A percentile compares a stretch with the other conserved stretches of the same genome.
Evolutionary conservation across 78 protist genomes (phyloP).

Genomic region (Isochrysis galbana): DNA sequence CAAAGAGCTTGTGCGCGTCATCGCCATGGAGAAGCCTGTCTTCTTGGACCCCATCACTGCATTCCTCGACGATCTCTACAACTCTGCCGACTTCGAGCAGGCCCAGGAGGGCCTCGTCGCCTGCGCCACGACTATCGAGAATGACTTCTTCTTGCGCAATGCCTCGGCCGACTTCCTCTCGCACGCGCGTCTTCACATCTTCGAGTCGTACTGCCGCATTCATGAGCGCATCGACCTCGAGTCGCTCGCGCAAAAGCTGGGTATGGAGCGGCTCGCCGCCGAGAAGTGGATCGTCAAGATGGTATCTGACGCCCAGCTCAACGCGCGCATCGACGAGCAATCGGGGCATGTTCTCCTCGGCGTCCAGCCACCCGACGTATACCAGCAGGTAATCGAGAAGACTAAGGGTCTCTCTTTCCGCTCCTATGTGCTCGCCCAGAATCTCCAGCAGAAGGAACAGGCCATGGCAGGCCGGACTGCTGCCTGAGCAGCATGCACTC

Average conservation of each 20-base stretch:
- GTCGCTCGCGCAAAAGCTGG: conserved; percentile 77
- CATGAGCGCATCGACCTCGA: conserved; percentile 78
- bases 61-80: background rate
- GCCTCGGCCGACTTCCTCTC: background rate
- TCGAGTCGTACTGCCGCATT: conserved; percentile 71
- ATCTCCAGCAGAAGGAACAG: background rate
- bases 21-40: background rate
- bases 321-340: conserved; percentile 84
- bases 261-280: conserved; percentile 69
- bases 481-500: no score
- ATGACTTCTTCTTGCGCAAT: background rate
- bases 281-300: conserved; percentile 90
- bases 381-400: conserved; percentile 80
- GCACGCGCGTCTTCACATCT: background rate
- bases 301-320: conserved; percentile 77
- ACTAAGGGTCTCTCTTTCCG: conserved; percentile 63
- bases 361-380: conserved; percentile 59
- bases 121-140: background rate
- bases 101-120: background rate
- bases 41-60: background rate
- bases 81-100: background rate
- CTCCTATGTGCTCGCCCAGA: background rate
- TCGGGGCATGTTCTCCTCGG: conserved; percentile 74
- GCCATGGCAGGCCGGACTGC: no score
- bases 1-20: background rate